Evolutionary conservation across 2,329 filamentous ascomycete genomes (phyloP).

Genomic region (Pseudogymnoascus verrucosus): DNA sequence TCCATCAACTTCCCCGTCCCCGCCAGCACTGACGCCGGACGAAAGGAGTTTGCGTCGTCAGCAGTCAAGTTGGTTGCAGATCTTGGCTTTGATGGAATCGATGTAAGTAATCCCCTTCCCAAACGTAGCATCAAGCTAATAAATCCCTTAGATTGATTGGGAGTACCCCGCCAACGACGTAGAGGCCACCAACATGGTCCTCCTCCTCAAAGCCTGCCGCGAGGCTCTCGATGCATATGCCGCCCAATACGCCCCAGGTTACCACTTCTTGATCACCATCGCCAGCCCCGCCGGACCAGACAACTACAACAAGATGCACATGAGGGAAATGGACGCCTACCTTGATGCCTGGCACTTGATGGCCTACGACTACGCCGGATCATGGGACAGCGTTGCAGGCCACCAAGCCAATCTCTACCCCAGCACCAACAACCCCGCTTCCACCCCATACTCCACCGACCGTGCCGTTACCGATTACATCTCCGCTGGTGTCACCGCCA

Average conservation of each 20-base stretch:
- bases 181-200: constrained; percentile 26
- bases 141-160: constrained; percentile 17
- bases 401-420: constrained; percentile 67
- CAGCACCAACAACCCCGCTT: constrained; percentile 41
- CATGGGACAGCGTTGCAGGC: constrained; percentile 54
- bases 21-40: constrained; percentile 52
- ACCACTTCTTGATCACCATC: constrained; percentile 48
- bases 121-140: neutral
- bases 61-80: constrained; percentile 65
- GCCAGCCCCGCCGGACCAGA: constrained; percentile 41
- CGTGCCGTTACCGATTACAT: constrained; percentile 59
- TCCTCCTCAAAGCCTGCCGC: constrained; percentile 25
- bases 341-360: constrained; percentile 56
- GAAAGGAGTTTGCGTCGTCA: constrained; percentile 59
- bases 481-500: constrained; percentile 48
- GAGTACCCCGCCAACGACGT: constrained; percentile 20
- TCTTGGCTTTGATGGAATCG: constrained; percentile 52
- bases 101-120: constrained; percentile 19
- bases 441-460: constrained; percentile 64
- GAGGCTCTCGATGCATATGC: constrained; percentile 42
- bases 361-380: constrained; percentile 65
- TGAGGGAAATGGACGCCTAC: constrained; percentile 37
- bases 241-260: constrained; percentile 34
- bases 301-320: constrained; percentile 41
- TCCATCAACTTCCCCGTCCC: constrained; percentile 65